Base-by-base conservation (phyloP, 164 flowering plant species). In the Berberis thunbergii region DNA sequence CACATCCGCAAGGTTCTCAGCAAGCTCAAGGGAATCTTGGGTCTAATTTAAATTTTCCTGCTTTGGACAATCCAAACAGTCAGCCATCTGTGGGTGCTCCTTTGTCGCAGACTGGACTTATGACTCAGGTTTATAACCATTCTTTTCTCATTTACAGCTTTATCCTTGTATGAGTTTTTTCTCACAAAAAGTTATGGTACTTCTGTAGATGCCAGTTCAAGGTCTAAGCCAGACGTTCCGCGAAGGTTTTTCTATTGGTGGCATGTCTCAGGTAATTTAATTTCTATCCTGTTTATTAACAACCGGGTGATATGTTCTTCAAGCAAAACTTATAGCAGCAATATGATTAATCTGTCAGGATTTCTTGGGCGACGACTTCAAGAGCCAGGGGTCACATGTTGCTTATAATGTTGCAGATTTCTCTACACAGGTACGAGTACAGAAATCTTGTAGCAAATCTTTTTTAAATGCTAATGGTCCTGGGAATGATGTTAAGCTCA, bases 381-480 rank as follows among this genome's bases (percentile, higher is more conserved):
- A 95, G 72, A 91, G 99, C 77, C 99, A 95, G 78, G 99, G 99
- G 64, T 95, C 99, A 56, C 99, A 95, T 82, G 96, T 84, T 75
- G 94, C 97, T 55, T 95, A 89, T 66, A 91, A 86, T 74, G 83
- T 83, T 66, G 78, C 96, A 64, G 98, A 95, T 63, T 88, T 88
- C 73, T 85, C 97, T 8, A 85, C 98, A 42, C 99, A 91, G 97
- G 99, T 89, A 26, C 26, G 26, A 26, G 26, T 26, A 26, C 26
- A 26, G 26, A 26, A 26, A 26, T 26, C 26, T 26, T 26, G 26
- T 26, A 26, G 26, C 26, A 26, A 26, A 26, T 0, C 26, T 26
- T 26, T 26, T 26, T 26, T 26, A 26, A 26, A 26, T 26, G 26
- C 26, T 26, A 26, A 26, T 26, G 26, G 26, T 26, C 26, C 26